Evolutionary conservation across 495 filamentous ascomycete genomes (phyloP), one percentile per base, ranked within the genome.

Genomic region (Elaphomyces granulatus): DNA sequence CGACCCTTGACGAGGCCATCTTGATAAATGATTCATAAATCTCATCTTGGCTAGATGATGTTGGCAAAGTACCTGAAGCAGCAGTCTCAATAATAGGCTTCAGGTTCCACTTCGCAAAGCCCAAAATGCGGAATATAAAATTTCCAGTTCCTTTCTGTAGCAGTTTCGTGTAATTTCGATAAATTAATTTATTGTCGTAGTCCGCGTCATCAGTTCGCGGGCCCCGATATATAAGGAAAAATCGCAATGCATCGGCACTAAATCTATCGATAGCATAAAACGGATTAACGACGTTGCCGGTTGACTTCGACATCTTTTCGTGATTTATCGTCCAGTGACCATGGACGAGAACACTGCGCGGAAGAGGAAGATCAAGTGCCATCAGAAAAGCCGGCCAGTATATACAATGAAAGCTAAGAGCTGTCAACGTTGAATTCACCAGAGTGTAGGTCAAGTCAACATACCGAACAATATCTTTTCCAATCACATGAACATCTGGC

Each of bases 331-430:
- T 90, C 90, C 90, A 98, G 54, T 98, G 92, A 1, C 79, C 86
- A 51, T 96, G 90, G 15, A 83, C 82, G 0, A 96, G 68, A 15
- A 96, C 70, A 38, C 77, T 75, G 47, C 78, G 80, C 3, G 90
- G 88, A n/a, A 82, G 56, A 1, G 87, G 80, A 2, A 98, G 63
- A 43, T 80, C 79, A 18, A 96, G 65, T 3, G 88, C 88, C 64
- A 98, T 76, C 20, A 98, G 79, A 51, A 98, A 80, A 2, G 90
- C 90, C 1, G 90, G 90, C 90, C 90, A 98, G 67, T 96, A 98
- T 18, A 98, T 80, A 60, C 82, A 83, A 58, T 98, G 92, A 58
- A 98, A 98, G 17, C 67, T 72, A 41, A 10, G 18, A 30, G 36
- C 14, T 4, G 14, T 37, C 17, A 21, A 20, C 20, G 3, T 34